These are phyloP conservation scores for Plasmodium yoelii DNA, from an alignment of 169 alveolate species.

Conservation along the genomic window DNA sequence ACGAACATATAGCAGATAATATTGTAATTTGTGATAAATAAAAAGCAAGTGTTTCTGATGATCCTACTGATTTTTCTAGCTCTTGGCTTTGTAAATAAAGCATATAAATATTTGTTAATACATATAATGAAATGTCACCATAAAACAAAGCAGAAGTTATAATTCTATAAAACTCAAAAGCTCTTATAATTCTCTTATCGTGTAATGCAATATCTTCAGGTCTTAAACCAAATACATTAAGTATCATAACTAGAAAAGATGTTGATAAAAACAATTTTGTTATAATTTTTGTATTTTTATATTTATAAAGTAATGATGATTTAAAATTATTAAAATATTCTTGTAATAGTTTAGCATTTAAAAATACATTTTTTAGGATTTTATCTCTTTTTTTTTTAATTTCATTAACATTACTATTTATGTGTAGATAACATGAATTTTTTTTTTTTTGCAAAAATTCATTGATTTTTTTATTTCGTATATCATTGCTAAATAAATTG, in stretches of 20 bases:
- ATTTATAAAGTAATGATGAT: slow-evolving; percentile 44
- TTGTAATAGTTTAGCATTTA: slow-evolving; percentile 16
- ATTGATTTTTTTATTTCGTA: slow-evolving; percentile 36
- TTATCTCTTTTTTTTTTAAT: slow-evolving; percentile 17
- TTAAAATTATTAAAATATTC: slow-evolving; percentile 36
- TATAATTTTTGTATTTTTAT: slow-evolving; percentile 41
- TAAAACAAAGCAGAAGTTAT: slow-evolving; percentile 69
- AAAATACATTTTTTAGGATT: slow-evolving; percentile 18
- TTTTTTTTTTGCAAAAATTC: slow-evolving; percentile 31
- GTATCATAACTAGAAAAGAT: slow-evolving; percentile 30
- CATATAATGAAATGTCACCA: slow-evolving; percentile 69
- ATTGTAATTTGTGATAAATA: slow-evolving; percentile 62
- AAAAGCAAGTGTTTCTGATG: slow-evolving; percentile 63
- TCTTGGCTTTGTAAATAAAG: slow-evolving; percentile 57
- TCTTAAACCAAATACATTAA: slow-evolving; percentile 51
- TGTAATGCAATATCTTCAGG: slow-evolving; percentile 74
- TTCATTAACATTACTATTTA: slow-evolving; percentile 32
- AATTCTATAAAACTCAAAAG: slow-evolving; percentile 73
- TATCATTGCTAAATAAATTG: slow-evolving; percentile 7
- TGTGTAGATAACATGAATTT: slow-evolving; percentile 47
- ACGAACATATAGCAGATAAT: slow-evolving; percentile 55
- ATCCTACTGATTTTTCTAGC: slow-evolving; percentile 37
- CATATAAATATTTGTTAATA: slow-evolving; percentile 71
- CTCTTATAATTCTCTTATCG: slow-evolving; percentile 58
- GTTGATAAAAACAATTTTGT: slow-evolving; percentile 52